Conservation (phyloP, 257 asterid species). For the Nicotiana benthamiana region DNA sequence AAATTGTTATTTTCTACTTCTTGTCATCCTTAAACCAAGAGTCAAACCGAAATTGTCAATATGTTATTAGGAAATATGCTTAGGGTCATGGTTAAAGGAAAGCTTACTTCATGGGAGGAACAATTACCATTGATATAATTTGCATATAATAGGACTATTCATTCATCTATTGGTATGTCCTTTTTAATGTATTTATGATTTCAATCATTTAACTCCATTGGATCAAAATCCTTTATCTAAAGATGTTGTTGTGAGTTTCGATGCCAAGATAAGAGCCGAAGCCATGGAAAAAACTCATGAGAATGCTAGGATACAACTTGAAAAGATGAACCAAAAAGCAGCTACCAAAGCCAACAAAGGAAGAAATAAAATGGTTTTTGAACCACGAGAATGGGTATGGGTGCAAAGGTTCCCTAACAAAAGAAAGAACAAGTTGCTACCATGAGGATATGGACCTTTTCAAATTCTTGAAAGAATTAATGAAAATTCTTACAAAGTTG, state of each 20-base stretch:
- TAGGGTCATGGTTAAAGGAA: not conserved
- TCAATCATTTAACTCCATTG: not conserved
- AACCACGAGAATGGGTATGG: no score
- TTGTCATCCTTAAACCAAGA: not conserved
- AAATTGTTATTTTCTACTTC: not conserved
- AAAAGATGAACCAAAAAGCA: not conserved
- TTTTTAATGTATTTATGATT: no score
- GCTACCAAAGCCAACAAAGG: no score
- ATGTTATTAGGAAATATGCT: not conserved
- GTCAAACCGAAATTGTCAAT: no score
- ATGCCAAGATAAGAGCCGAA: not conserved
- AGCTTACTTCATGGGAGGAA: not conserved
- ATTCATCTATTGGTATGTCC: not conserved
- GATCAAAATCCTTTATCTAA: not conserved
- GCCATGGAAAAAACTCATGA: not conserved
- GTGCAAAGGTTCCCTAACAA: no score
- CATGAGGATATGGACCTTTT: no score
- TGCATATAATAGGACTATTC: not conserved
- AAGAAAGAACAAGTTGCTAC: not conserved
- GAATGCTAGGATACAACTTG: not conserved
- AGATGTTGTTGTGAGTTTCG: not conserved
- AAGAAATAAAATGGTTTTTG: no score
- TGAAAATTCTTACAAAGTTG: not conserved
- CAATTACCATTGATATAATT: not conserved
- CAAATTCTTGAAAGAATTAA: not conserved